Evolutionary conservation across 2,329 filamentous ascomycete species (phyloP), one percentile per base, ranked within the genome.

Genomic region (Ceratocystis colombiana): DNA sequence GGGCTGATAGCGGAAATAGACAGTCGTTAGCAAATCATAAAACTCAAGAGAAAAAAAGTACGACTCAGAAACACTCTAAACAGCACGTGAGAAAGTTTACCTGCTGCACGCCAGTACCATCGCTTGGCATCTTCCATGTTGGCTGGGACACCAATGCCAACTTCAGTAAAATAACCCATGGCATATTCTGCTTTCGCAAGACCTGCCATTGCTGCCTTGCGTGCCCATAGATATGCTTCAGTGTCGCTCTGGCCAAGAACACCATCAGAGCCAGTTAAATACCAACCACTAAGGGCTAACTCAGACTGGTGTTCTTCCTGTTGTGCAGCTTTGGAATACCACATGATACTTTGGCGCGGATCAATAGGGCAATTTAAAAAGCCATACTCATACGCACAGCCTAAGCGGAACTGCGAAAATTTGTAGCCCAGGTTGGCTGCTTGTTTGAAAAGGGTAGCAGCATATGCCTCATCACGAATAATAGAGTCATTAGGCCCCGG

Each of bases 81-180:
- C 7, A 48, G 22, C 46, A 46, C 48, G 30, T 62, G 10, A 55
- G 64, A 64, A 67, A 68, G 86, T 90, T 85, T 81, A 96, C 93
- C 89, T 74, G 94, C 94, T 76, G 94, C 92, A 75, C 93, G 83
- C 83, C 92, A 96, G 77, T 99, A 99, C 94, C 94, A 99, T 71
- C 91, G 84, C 80, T 96, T 96, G 25, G 93, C 94, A 77, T 97
- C 94, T 72, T 99, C 94, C 71, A 96, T 72, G 74, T 93, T 95
- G 7, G 88, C 85, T 17, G 87, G 81, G 70, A 90, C 86, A 37
- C 94, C 94, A 71, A 99, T 97, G 12, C 94, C 94, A 62, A 94
- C 87, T 76, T 99, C 94, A 0, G 90, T 95, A 73, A 96, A 96
- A 76, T 97, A 96, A 3, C 69, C 69, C 88, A 99, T 96, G 0